These are phyloP conservation scores for Dissophora ornata DNA, from an alignment of 192 early-diverging fungal genomes.

Conservation along the genomic window DNA sequence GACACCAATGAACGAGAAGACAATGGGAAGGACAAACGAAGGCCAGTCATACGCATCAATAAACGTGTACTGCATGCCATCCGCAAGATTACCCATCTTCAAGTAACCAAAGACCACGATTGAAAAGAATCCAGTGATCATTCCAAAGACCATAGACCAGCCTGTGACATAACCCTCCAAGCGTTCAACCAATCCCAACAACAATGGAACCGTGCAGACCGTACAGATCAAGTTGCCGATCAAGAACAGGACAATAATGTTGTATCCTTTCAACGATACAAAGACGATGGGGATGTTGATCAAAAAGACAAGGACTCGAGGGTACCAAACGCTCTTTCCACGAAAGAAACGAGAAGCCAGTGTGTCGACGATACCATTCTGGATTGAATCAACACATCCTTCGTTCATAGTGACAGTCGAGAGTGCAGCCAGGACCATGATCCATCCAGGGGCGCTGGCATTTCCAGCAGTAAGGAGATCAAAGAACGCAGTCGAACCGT, in stretches of 20 bases:
- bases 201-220: constrained; percentile 66
- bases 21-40: constrained; percentile 41
- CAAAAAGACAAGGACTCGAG: constrained; percentile 50
- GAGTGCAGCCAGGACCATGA: constrained; percentile 67
- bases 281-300: constrained; percentile 59
- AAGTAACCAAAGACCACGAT: constrained; percentile 50
- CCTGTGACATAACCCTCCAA: constrained; percentile 55
- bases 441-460: constrained; percentile 62
- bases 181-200: constrained; percentile 61
- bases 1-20: constrained; percentile 47
- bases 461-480: constrained; percentile 65
- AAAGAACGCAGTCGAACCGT: constrained; percentile 73
- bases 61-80: constrained; percentile 49
- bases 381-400: constrained; percentile 74
- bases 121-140: constrained; percentile 47
- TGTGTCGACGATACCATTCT: constrained; percentile 75
- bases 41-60: constrained; percentile 55
- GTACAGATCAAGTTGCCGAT: constrained; percentile 71
- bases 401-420: constrained; percentile 73
- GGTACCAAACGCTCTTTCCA: constrained; percentile 53
- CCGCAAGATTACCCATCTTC: constrained; percentile 36
- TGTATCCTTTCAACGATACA: constrained; percentile 65
- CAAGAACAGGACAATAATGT: constrained; percentile 70
- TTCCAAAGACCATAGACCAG: constrained; percentile 46
- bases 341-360: constrained; percentile 65